Evolutionary conservation across 225 moss, liverwort and hornwort species (phyloP), one percentile per base, ranked within the genome.

Genomic region (Physcomitrium patens): DNA sequence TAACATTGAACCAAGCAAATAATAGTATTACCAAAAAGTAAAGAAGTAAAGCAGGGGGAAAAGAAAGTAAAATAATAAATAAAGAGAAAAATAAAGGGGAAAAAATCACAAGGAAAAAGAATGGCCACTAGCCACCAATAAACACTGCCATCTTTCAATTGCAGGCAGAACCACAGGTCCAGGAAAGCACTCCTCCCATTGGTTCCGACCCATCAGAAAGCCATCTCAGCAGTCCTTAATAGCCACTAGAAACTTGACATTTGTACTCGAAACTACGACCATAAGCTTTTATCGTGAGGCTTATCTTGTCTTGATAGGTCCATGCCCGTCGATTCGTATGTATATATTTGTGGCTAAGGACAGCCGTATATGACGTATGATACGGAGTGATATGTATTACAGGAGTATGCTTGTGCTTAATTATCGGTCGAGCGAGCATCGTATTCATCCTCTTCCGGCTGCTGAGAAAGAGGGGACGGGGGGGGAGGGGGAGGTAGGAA

Each of bases 401-500:
- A 20, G 72, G 63, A 47, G 9, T 47, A 70, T 6, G 48, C 2
- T 49, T 37, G 5, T 0, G 0, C 1, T 3, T 18, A 51, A n/a
- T 12, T 23, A 4, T 1, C 27, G n/a, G 19, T 0, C 3, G 7
- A 23, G 22, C 3, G 7, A 23, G 22, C 24, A 54, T 53, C 72
- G 80, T 84, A 80, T 76, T 77, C 76, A 73, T 84, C 77, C 73
- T 52, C 65, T 45, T 73, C 65, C 47, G 20, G 65, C 48, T 73
- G 48, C 77, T 60, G 48, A 68, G 69, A 77, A 72, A 60, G 49
- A 12, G 64, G 31, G 31, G 2, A 37, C 1, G 31, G 31, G 2
- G 5, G 5, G 31, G 31, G 31, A 31, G 54, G 75, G 63, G 51
- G 70, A 0, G 18, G 53, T 26, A 52, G 5, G 53, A 12, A 37